Base-by-base conservation (phyloP, 495 filamentous ascomycete species). In the Hapsidospora chrysogenum region DNA sequence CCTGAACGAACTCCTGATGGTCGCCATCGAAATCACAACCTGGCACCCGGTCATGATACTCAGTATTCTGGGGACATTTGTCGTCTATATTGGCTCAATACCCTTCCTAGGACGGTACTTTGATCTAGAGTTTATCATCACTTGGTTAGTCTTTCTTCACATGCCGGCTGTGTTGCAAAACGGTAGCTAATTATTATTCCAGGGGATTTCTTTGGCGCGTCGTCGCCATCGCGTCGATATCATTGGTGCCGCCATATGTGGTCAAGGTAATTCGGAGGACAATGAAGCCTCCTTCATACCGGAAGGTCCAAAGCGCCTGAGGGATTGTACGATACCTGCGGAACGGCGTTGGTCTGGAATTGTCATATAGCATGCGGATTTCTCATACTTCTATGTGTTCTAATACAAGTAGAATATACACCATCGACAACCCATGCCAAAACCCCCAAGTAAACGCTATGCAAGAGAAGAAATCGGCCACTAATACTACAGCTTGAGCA, bases 11-110 rank as follows among this genome's bases (percentile, higher is more conserved):
- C 65, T 99, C 35, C 67, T 87, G 31, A 99, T 99, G 92, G 89
- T 95, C 9, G 85, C 86, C 4, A 76, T 87, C 28, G 82, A 94
- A 45, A 78, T 99, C 45, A 93, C 84, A 8, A 99, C 92, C 5
- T 96, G 92, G 92, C 92, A 99, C 50, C 75, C 76, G 29, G 68
- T 92, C 39, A 99, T 96, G 89, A 75, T 92, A 25, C 56, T 85
- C 40, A 74, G 68, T 29, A 69, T 95, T 34, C 39, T 93, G 2
- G 85, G 84, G 2, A 99, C 92, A 0, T 72, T 77, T 14, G 41
- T 80, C 20, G 41, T 86, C 25, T 99, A 84, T 48, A 62, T 92
- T 5, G 83, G 72, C 9, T 82, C 72, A 37, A 63, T 99, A 17
- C 92, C 92, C 11, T 87, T 95, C 41, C 53, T 99, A 33, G 80